phyloP scores from a whole-genome alignment of 441 rosid species.

The Mallotus japonicus region DNA sequence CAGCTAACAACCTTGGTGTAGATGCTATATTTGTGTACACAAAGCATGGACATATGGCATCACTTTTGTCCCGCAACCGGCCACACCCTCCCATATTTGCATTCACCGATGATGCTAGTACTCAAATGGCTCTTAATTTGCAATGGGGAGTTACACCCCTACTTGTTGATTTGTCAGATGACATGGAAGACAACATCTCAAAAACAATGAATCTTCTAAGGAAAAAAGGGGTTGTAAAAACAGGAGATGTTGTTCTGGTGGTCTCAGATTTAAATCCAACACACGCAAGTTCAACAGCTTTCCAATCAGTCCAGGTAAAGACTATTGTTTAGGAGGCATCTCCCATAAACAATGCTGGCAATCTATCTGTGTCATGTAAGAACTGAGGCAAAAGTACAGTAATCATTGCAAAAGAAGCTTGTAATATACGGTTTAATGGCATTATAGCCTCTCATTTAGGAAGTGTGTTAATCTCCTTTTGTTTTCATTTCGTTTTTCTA shows the following conservation, averaged over 20 bases:
- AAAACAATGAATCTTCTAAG: conserved; percentile 72
- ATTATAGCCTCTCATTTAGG: too few relatives aligned
- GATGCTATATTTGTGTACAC: conserved; percentile 90
- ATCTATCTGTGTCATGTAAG: too few relatives aligned
- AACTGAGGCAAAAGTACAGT: too few relatives aligned
- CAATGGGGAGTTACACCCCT: conserved; percentile 89
- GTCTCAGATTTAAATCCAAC: conserved; percentile 75
- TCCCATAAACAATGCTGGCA: background rate
- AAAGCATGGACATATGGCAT: conserved; percentile 78
- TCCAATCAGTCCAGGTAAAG: conserved; percentile 62
- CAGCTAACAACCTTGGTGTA: conserved; percentile 86
- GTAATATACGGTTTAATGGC: too few relatives aligned
- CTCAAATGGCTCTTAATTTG: conserved; percentile 73
- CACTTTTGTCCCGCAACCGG: conserved; percentile 74
- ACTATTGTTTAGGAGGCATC: conserved; percentile 24
- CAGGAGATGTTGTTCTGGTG: conserved; percentile 77
- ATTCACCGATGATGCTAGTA: conserved; percentile 58
- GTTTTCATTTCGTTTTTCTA: background rate
- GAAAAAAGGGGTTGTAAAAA: conserved; percentile 76
- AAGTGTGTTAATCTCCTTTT: background rate
- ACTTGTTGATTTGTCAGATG: conserved; percentile 74
- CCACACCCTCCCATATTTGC: conserved; percentile 93
- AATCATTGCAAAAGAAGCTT: too few relatives aligned
- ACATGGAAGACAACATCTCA: conserved; percentile 77
- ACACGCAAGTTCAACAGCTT: conserved; percentile 35